phyloP scores from a whole-genome alignment of 2,329 filamentous ascomycete genomes.

The Aspergillus sp. region DNA sequence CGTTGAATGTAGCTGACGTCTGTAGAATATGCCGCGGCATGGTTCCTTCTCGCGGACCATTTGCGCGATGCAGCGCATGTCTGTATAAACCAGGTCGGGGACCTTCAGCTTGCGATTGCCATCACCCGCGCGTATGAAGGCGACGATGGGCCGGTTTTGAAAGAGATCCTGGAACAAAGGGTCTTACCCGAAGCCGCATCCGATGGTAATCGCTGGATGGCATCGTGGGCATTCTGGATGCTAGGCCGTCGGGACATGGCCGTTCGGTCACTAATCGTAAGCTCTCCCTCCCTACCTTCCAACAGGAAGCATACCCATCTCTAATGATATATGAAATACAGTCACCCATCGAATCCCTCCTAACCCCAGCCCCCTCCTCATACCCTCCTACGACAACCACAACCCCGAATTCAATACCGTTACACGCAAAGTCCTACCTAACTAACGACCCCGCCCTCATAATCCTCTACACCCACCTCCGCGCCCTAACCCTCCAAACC shows the following conservation, averaged over 20 bases:
- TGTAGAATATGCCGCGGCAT: conserved; percentile 87
- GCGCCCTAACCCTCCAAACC: conserved; percentile 74
- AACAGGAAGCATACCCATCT: not conserved
- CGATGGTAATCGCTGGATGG: conserved; percentile 85
- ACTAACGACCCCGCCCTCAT: conserved; percentile 87
- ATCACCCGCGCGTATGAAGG: conserved; percentile 84
- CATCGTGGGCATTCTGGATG: conserved; percentile 95
- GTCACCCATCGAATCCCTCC: conserved; percentile 70
- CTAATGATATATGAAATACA: conserved; percentile 25
- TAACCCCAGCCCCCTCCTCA: conserved; percentile 35
- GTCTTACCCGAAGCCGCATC: conserved; percentile 69
- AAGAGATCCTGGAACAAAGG: conserved; percentile 68
- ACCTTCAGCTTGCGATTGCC: conserved; percentile 82
- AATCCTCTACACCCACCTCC: conserved; percentile 77
- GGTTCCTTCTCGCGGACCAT: conserved; percentile 85
- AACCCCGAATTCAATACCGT: conserved; percentile 49
- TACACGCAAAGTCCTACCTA: conserved; percentile 71
- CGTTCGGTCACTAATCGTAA: conserved; percentile 72
- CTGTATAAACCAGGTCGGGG: conserved; percentile 77
- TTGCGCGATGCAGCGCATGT: conserved; percentile 80
- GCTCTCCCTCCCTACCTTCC: conserved; percentile 19
- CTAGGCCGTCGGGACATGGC: conserved; percentile 74
- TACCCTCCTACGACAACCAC: conserved; percentile 44
- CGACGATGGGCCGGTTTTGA: conserved; percentile 67
- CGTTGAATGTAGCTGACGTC: conserved; percentile 1